Evolutionary conservation across 2,329 filamentous ascomycete genomes (phyloP).

Genomic region (Diaporthe sp.): DNA sequence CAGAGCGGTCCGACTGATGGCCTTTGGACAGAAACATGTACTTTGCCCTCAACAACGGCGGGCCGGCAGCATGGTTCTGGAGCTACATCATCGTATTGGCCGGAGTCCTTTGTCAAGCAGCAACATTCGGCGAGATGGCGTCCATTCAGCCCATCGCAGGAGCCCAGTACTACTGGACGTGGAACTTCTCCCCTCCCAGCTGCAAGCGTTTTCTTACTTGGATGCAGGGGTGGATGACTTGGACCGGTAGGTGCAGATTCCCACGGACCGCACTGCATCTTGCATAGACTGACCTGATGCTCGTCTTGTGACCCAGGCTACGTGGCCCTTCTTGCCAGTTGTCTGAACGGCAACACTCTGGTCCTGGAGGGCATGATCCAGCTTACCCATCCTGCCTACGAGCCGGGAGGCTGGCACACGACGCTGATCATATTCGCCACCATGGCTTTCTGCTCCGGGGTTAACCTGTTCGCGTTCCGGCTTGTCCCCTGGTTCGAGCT

Average conservation of each 20-base stretch:
- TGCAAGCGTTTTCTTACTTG: constrained; percentile 33
- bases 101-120: constrained; percentile 49
- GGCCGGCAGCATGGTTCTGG: constrained; percentile 50
- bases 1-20: background rate
- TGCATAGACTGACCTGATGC: background rate
- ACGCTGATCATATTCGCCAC: constrained; percentile 55
- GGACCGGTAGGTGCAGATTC: constrained; percentile 54
- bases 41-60: constrained; percentile 50
- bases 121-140: constrained; percentile 55
- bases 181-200: constrained; percentile 35
- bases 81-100: constrained; percentile 49
- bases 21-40: constrained; percentile 38
- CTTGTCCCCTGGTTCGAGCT: constrained; percentile 57
- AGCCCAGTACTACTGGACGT: constrained; percentile 59
- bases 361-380: constrained; percentile 39
- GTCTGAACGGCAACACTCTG: constrained; percentile 47
- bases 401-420: constrained; percentile 51
- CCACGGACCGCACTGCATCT: background rate
- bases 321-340: constrained; percentile 52
- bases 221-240: constrained; percentile 55
- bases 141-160: constrained; percentile 57
- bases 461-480: constrained; percentile 52
- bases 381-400: constrained; percentile 35
- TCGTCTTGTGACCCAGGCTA: constrained; percentile 47
- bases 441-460: constrained; percentile 44